phyloP scores from a whole-genome alignment of 2,329 filamentous ascomycete genomes.

The Neonectria ditissima region DNA sequence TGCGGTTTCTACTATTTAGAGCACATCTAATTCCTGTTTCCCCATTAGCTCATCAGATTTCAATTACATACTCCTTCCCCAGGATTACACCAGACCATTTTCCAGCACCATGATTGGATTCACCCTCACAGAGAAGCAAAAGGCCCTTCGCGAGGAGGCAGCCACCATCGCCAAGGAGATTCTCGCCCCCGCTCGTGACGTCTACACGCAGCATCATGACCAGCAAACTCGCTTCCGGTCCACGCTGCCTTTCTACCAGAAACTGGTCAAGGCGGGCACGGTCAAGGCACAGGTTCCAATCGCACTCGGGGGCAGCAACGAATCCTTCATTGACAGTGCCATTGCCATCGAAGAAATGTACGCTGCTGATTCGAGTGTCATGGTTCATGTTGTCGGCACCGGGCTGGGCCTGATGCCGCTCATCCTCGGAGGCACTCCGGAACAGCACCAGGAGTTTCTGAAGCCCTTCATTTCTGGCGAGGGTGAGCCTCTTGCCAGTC shows the following conservation, averaged over 20 bases:
- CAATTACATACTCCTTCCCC: too few relatives aligned
- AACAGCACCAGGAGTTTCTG: slow-evolving; percentile 50
- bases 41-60: too few relatives aligned
- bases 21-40: too few relatives aligned
- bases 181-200: too few relatives aligned
- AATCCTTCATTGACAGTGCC: slow-evolving; percentile 59
- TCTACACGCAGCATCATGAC: not conserved
- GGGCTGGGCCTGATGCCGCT: slow-evolving; percentile 65
- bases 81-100: too few relatives aligned
- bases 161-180: too few relatives aligned
- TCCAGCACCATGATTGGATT: too few relatives aligned
- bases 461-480: not conserved
- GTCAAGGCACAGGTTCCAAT: slow-evolving; percentile 61
- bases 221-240: slow-evolving; percentile 19
- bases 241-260: slow-evolving; percentile 7
- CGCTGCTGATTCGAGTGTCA: slow-evolving; percentile 61
- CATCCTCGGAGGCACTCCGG: slow-evolving; percentile 56
- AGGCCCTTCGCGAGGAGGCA: too few relatives aligned
- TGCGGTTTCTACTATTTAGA: too few relatives aligned
- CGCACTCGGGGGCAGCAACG: slow-evolving; percentile 58
- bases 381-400: slow-evolving; percentile 63
- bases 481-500: not conserved
- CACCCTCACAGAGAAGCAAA: too few relatives aligned
- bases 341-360: slow-evolving; percentile 66
- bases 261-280: slow-evolving; percentile 37